phyloP scores from a whole-genome alignment of 2,329 filamentous ascomycete species.

The Drechmeria coniospora region DNA sequence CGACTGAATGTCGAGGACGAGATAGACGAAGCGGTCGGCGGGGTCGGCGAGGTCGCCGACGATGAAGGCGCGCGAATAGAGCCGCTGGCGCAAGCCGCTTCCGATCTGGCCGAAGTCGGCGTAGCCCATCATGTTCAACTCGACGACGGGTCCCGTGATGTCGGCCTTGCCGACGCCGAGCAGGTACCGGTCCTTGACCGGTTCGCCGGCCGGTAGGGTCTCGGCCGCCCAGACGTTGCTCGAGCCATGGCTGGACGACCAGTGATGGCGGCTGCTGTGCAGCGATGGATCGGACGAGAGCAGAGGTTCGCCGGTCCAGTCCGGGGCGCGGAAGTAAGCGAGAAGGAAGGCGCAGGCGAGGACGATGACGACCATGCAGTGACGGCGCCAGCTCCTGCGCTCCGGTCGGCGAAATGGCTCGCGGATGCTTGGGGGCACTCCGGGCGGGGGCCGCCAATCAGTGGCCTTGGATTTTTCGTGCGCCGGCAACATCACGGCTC shows the following conservation, averaged over 20 bases:
- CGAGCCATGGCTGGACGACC: neutral
- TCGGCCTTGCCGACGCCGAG: constrained; percentile 38
- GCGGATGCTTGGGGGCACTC: neutral
- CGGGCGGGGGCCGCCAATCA: constrained; percentile 1
- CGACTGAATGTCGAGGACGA: constrained; percentile 72
- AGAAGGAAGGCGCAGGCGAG: constrained; percentile 4
- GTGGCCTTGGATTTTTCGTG: constrained; percentile 1
- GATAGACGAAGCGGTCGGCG: constrained; percentile 63
- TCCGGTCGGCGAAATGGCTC: constrained; percentile 1
- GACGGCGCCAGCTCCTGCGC: constrained; percentile 2
- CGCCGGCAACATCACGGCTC: constrained; percentile 4
- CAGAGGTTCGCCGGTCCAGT: constrained; percentile 5
- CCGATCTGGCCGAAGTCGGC: constrained; percentile 68
- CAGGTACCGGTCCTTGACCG: constrained; percentile 21
- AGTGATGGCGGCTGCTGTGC: constrained; percentile 1
- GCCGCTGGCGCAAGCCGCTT: constrained; percentile 65
- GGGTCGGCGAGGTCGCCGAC: constrained; percentile 51
- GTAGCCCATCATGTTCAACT: constrained; percentile 84
- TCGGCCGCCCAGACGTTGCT: constrained; percentile 6
- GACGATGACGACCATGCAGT: constrained; percentile 5
- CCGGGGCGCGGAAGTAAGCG: constrained; percentile 6
- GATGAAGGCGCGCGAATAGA: constrained; percentile 80
- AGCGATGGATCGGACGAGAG: constrained; percentile 6
- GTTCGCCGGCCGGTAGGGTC: constrained; percentile 4
- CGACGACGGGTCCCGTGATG: constrained; percentile 59